These are phyloP conservation scores for Pythium insidiosum DNA, from an alignment of 352 stramenopile species.

Conservation along the genomic window DNA sequence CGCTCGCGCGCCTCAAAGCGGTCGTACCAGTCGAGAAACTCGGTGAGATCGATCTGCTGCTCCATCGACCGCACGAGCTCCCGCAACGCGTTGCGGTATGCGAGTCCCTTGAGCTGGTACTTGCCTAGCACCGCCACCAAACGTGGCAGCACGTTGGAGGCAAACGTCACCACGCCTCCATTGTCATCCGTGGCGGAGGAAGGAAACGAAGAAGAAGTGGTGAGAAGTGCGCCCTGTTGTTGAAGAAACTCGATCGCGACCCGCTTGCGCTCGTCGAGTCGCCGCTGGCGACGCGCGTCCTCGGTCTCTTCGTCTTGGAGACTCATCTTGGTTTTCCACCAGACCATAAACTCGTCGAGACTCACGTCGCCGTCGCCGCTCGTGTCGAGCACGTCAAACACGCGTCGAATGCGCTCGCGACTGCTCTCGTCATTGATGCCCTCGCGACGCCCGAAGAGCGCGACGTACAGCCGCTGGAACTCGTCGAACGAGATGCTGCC, in stretches of 20 bases:
- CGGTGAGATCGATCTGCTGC: conserved; percentile 34
- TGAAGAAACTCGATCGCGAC: conserved; percentile 33
- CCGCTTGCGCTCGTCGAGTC: conserved; percentile 5
- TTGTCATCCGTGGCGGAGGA: neutral
- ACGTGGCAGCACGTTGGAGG: conserved; percentile 49
- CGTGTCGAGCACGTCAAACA: conserved; percentile 53
- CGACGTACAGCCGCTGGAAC: conserved; percentile 49
- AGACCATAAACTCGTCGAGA: conserved; percentile 66
- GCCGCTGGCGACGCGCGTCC: conserved; percentile 18
- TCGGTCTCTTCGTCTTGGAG: conserved; percentile 42
- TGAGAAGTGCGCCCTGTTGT: conserved; percentile 27
- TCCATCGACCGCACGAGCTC: conserved; percentile 27
- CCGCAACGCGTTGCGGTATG: conserved; percentile 37
- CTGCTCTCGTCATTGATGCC: conserved; percentile 8
- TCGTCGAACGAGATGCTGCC: conserved; percentile 46
- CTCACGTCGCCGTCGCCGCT: conserved; percentile 57
- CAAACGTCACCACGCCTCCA: conserved; percentile 14
- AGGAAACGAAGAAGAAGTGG: no score
- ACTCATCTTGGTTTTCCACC: conserved; percentile 63
- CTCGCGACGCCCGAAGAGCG: conserved; percentile 25
- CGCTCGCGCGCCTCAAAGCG: conserved; percentile 32
- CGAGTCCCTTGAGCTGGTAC: conserved; percentile 42
- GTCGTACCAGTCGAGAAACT: conserved; percentile 49
- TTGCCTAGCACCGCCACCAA: conserved; percentile 38
- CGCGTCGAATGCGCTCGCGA: conserved; percentile 27